Evolutionary conservation across 2,329 filamentous ascomycete genomes (phyloP), one percentile per base, ranked within the genome.

Genomic region (Saccharata proteae): DNA sequence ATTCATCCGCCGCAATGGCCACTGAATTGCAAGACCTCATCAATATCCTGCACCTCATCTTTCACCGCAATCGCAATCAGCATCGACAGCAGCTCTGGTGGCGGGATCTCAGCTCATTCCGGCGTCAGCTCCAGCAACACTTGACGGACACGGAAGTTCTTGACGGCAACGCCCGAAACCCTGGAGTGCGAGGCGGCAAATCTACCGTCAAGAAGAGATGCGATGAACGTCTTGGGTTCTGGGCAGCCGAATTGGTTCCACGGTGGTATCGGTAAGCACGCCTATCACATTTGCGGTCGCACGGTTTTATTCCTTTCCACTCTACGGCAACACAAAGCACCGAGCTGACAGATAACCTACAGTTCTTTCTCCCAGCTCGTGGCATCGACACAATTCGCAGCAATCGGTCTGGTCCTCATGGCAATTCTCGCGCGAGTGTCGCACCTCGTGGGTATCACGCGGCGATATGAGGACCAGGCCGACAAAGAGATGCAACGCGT

Each of bases 41-140:
- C 26, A 54, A 59, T 35, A 48, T 65, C 47, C 36, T 59, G 46
- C 58, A 86, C 27, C 71, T 94, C 26, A 66, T 78, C 46, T 69
- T 80, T 42, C 71, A 83, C 51, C 82, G 85, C 46, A 90, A 94
- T 62, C 78, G 77, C 49, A 96, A 94, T 60, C 88, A 96, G 59
- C 88, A 96, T 55, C 76, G 76, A 34, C 66, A 70, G 39, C 71
- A 77, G 17, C 72, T 74, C 49, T 98, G 88, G 88, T 96, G 81
- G 74, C 71, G 74, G 45, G 64, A 62, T 46, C 73, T 94, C 38
- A 69, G 69, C 32, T 67, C 78, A 40, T 67, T 94, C 41, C 74
- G 82, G 20, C 78, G 81, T 27, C 67, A 74, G 35, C 52, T 79
- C 6, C 57, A 59, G 6, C 66, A 67, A 33, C 58, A 3, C 44